Base-by-base conservation (phyloP, 495 filamentous ascomycete genomes). In the Penicillium ochrochloron region DNA sequence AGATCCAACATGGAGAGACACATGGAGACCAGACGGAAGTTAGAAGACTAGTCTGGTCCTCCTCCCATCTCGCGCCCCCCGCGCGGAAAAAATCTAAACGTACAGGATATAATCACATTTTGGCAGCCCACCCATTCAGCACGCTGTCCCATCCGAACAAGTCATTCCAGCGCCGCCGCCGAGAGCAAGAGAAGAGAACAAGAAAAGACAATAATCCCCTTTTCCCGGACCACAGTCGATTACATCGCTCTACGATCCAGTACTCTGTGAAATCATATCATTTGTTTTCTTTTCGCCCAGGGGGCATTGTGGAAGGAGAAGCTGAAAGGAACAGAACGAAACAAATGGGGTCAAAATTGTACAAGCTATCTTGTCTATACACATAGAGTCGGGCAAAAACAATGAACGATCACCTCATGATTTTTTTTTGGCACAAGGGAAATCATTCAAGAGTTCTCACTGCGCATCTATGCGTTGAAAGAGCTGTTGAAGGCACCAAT, bases 401-500 rank as follows among this genome's bases (percentile, higher is more conserved):
- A 76, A 75, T 11, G 68, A 67, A 71, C 65, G 65, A 74, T 65
- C 67, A 57, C 70, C 63, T 44, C 35, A 17, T 67, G 14, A 1
- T 34, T 51, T 10, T 34, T 51, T 9, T 42, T 50, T 33, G 34
- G 25, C 2, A 61, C 27, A 37, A 51, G 29, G 27, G 42, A 63
- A 66, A 73, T 74, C 73, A 74, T 67, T 74, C 76, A 69, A 64
- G 68, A 23, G 68, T 75, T 75, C 25, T 75, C 72, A 72, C 58
- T 61, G 78, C 75, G 78, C 78, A 82, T 77, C 79, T 82, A 82
- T 77, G 80, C 76, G 76, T 75, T 82, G 86, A 97, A 97, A 86
- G 88, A 92, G 90, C 97, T 97, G 84, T 91, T 96, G 89, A 99
- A 99, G 78, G 61, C 84, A 64, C 62, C 59, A 71, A 92, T 88